Conservation (phyloP, 768 basidiomycete genomes). For the Rhodocollybia butyracea region DNA sequence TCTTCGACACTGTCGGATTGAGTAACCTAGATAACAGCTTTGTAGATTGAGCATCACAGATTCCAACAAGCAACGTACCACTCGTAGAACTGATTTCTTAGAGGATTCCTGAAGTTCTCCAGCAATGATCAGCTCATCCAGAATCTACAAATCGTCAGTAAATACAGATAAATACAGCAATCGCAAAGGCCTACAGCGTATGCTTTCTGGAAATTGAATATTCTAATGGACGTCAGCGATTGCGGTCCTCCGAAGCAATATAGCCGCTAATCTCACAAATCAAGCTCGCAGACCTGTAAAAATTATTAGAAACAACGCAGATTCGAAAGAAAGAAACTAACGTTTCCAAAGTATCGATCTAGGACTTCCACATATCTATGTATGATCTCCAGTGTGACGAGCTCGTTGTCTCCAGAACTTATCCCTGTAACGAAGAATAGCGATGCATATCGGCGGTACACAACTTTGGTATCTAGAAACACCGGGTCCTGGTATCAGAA, state of each 20-base stretch:
- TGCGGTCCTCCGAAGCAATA: not conserved
- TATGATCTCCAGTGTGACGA: conserved; percentile 87
- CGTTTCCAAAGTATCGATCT: conserved; percentile 89
- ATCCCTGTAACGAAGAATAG: conserved; percentile 94
- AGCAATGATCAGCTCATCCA: conserved; percentile 91
- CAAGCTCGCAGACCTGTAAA: conserved; percentile 80
- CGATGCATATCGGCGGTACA: conserved; percentile 94
- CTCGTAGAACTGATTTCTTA: conserved; percentile 64
- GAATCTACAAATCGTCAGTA: conserved; percentile 43
- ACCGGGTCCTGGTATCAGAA: conserved; percentile 25
- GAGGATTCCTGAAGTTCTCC: conserved; percentile 95
- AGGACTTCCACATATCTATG: conserved; percentile 94
- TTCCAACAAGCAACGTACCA: conserved; percentile 32
- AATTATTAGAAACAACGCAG: not conserved
- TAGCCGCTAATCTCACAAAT: conserved; percentile 58
- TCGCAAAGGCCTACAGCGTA: conserved; percentile 58
- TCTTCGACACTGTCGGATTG: conserved; percentile 84
- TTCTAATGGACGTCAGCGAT: conserved; percentile 46
- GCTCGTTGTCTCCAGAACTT: conserved; percentile 82
- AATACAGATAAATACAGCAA: conserved; percentile 20
- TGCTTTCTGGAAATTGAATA: conserved; percentile 98
- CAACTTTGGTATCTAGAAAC: conserved; percentile 77
- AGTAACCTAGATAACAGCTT: conserved; percentile 56
- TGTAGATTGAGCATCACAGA: conserved; percentile 1
- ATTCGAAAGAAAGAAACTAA: conserved; percentile 35